Evolutionary conservation across 768 basidiomycete species (phyloP).

Genomic region (Pilatotrama ljubarskyi): DNA sequence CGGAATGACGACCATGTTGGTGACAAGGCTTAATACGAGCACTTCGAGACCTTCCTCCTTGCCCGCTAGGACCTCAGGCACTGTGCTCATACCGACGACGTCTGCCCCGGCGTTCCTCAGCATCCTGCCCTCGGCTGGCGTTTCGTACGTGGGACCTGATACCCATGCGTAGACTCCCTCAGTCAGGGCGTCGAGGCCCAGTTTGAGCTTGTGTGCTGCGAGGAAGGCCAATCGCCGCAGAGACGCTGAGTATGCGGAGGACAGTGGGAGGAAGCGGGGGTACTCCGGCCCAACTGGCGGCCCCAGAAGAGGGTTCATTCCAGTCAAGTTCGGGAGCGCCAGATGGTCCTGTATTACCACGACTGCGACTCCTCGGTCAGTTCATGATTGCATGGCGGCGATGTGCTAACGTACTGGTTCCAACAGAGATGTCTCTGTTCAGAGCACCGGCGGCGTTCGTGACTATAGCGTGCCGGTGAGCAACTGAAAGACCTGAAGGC

Average conservation of each 20-base stretch:
- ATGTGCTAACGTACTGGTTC: constrained; percentile 64
- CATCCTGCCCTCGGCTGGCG: constrained; percentile 82
- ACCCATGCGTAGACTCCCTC: constrained; percentile 93
- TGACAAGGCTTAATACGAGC: constrained; percentile 81
- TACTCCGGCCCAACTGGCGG: constrained; percentile 57
- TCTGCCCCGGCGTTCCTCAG: constrained; percentile 75
- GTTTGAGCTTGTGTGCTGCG: constrained; percentile 61
- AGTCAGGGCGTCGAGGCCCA: constrained; percentile 56
- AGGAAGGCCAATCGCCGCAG: constrained; percentile 75
- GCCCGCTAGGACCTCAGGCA: constrained; percentile 85
- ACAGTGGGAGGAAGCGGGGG: constrained; percentile 81
- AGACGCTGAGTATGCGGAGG: constrained; percentile 74
- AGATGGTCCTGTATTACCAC: constrained; percentile 85
- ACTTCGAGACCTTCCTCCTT: constrained; percentile 73
- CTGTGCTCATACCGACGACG: constrained; percentile 94
- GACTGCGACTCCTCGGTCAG: constrained; percentile 44
- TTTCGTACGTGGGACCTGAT: constrained; percentile 87
- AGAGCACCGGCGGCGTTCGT: constrained; percentile 89
- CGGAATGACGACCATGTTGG: constrained; percentile 80
- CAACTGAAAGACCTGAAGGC: not conserved
- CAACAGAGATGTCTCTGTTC: constrained; percentile 70
- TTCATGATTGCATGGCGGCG: not conserved
- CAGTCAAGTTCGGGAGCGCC: constrained; percentile 75
- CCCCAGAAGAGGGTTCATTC: constrained; percentile 80
- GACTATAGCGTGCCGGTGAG: constrained; percentile 44